A percentile compares a stretch with the other conserved stretches of the same genome.
These are phyloP conservation scores for Begonia loranthoides DNA, from an alignment of 306 rosid species.

Conservation along the genomic window DNA sequence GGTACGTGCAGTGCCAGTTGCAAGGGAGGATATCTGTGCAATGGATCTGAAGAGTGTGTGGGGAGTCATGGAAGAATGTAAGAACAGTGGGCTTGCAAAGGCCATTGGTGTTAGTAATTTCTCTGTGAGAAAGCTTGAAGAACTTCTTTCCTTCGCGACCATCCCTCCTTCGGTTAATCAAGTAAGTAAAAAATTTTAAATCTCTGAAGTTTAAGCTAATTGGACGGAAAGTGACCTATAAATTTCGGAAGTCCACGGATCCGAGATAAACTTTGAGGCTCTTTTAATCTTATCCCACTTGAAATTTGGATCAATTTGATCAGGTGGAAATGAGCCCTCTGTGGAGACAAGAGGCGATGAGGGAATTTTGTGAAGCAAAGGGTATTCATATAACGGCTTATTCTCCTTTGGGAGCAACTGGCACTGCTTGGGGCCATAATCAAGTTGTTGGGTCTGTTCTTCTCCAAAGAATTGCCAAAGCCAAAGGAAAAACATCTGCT, in stretches of 20 bases:
- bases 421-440: constrained; percentile 20
- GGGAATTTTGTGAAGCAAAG: constrained; percentile 28
- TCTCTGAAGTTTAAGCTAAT: too few relatives aligned
- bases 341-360: constrained; percentile 34
- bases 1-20: background rate
- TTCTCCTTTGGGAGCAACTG: constrained; percentile 31
- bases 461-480: constrained; percentile 20
- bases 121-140: constrained; percentile 48
- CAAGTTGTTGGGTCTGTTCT: constrained; percentile 17
- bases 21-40: constrained; percentile 9
- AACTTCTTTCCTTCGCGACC: constrained; percentile 42
- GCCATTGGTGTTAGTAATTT: constrained; percentile 77
- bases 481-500: constrained; percentile 30
- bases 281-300: background rate
- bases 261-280: background rate
- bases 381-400: constrained; percentile 34
- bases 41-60: constrained; percentile 60
- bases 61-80: constrained; percentile 63
- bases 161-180: constrained; percentile 65
- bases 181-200: too few relatives aligned
- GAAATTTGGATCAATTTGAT: background rate
- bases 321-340: constrained; percentile 41
- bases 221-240: too few relatives aligned
- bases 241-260: too few relatives aligned
- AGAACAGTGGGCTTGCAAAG: constrained; percentile 66